Evolutionary conservation across 768 basidiomycete species (phyloP).

Genomic region (Termitomyces sp.): DNA sequence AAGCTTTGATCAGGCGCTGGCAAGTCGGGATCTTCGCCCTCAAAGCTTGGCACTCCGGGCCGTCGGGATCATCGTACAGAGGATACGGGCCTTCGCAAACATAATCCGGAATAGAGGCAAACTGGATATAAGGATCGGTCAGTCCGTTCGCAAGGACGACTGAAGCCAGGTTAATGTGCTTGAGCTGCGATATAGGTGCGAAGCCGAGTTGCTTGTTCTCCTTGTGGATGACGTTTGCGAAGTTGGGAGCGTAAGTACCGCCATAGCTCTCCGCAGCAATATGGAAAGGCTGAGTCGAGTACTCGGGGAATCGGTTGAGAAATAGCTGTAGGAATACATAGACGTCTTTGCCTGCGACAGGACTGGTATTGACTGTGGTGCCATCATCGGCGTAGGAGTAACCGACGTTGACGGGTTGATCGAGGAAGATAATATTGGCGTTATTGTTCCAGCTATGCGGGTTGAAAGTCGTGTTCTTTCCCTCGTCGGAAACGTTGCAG

Average conservation of each 20-base stretch:
- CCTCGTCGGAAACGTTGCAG: conserved; percentile 69
- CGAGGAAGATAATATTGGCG: conserved; percentile 77
- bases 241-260: conserved; percentile 82
- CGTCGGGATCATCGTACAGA: conserved; percentile 68
- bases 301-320: conserved; percentile 73
- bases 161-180: conserved; percentile 78
- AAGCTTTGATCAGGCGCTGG: conserved; percentile 67
- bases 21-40: conserved; percentile 70
- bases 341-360: conserved; percentile 88
- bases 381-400: conserved; percentile 83
- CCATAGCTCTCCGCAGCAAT: conserved; percentile 79
- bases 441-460: conserved; percentile 82
- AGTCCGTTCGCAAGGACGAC: conserved; percentile 87
- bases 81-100: conserved; percentile 82
- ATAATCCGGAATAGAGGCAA: conserved; percentile 78
- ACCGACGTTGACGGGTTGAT: conserved; percentile 87
- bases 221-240: conserved; percentile 78
- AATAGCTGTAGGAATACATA: conserved; percentile 83
- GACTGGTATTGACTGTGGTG: conserved; percentile 73
- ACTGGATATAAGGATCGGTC: conserved; percentile 81
- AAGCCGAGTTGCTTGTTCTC: conserved; percentile 63
- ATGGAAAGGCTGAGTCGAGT: conserved; percentile 69
- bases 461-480: conserved; percentile 71
- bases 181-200: conserved; percentile 44
- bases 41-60: conserved; percentile 64